Evolutionary conservation across 2,329 filamentous ascomycete genomes (phyloP).

Genomic region (Trichoderma brevicompactum): DNA sequence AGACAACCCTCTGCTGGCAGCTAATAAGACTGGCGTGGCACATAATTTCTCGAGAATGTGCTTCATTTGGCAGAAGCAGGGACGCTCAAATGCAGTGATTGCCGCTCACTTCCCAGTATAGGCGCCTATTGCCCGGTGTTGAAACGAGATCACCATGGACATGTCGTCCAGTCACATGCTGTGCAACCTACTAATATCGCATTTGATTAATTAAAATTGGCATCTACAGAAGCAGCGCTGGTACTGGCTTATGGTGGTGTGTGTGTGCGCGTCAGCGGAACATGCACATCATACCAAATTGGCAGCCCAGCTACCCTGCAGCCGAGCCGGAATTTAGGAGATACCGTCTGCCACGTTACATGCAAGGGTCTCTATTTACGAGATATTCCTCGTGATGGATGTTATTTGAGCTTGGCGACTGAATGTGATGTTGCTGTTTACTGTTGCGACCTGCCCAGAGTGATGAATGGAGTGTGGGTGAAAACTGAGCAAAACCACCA

Average conservation of each 20-base stretch:
- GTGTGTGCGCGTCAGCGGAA: too few relatives aligned
- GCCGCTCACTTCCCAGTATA: too few relatives aligned
- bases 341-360: conserved; percentile 5
- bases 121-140: too few relatives aligned
- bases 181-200: not conserved
- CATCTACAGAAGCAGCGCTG: not conserved
- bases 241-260: not conserved
- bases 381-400: not conserved
- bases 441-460: too few relatives aligned
- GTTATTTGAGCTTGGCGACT: not conserved
- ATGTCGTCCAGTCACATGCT: not conserved
- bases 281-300: too few relatives aligned
- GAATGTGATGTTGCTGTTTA: not conserved
- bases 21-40: too few relatives aligned
- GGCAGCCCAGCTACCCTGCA: conserved; percentile 2
- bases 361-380: not conserved
- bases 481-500: too few relatives aligned
- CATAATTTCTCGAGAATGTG: too few relatives aligned
- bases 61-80: too few relatives aligned
- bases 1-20: not conserved
- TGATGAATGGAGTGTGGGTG: too few relatives aligned
- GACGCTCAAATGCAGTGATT: too few relatives aligned
- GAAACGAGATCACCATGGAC: too few relatives aligned
- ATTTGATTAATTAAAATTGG: conserved; percentile 3
- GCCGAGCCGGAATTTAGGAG: not conserved